Percentiles rank a stretch among this genome's conserved stretches.
These are phyloP conservation scores for Tremella fuciformis DNA, from an alignment of 768 basidiomycete genomes.

Conservation along the genomic window DNA sequence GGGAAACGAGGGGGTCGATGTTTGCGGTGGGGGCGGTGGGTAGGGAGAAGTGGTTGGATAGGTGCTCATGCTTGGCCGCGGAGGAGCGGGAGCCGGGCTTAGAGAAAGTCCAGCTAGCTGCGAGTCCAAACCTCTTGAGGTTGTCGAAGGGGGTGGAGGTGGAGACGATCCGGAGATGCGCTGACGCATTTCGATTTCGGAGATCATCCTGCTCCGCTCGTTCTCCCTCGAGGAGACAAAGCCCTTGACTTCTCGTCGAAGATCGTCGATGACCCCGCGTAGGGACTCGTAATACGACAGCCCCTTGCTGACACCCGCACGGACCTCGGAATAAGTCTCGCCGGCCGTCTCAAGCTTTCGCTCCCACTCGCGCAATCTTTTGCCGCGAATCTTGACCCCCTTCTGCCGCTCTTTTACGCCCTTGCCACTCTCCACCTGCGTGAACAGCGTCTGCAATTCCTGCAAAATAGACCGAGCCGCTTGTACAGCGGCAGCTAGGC, in stretches of 20 bases:
- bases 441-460: slow-evolving; percentile 73
- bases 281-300: slow-evolving; percentile 84
- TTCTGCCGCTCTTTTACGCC: slow-evolving; percentile 73
- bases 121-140: slow-evolving; percentile 34
- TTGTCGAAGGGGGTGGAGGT: slow-evolving; percentile 22
- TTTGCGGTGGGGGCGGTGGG: slow-evolving; percentile 56
- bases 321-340: slow-evolving; percentile 80
- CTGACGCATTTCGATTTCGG: slow-evolving; percentile 70
- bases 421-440: slow-evolving; percentile 66
- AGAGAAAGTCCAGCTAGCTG: slow-evolving; percentile 32
- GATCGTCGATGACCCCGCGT: slow-evolving; percentile 60
- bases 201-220: slow-evolving; percentile 68
- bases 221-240: slow-evolving; percentile 65
- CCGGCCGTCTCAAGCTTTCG: slow-evolving; percentile 70
- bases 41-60: slow-evolving; percentile 19
- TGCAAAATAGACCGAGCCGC: slow-evolving; percentile 71
- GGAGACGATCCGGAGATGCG: slow-evolving; percentile 57
- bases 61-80: slow-evolving; percentile 14
- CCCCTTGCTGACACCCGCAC: slow-evolving; percentile 82
- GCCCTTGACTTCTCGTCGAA: slow-evolving; percentile 61
- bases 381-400: slow-evolving; percentile 79
- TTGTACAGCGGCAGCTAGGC: slow-evolving; percentile 71
- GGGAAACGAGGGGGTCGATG: slow-evolving; percentile 47
- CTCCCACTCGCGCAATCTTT: slow-evolving; percentile 70
- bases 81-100: slow-evolving; percentile 16